Evolutionary conservation across 768 basidiomycete species (phyloP).

Genomic region (Russula foetens): DNA sequence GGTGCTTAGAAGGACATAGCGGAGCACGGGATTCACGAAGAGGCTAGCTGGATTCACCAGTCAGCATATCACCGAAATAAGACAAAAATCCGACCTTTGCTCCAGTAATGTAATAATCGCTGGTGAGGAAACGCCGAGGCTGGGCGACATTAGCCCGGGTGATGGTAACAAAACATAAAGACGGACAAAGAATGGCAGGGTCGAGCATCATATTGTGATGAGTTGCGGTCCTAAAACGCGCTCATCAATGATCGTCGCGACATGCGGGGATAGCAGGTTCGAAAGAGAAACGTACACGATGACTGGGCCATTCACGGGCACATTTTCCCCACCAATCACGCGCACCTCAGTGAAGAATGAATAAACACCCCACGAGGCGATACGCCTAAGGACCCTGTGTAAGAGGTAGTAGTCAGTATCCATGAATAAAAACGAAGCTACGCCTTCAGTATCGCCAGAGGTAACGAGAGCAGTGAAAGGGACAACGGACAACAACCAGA

Average conservation of each 20-base stretch:
- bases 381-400: conserved; percentile 62
- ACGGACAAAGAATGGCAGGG: conserved; percentile 72
- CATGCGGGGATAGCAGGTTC: not conserved
- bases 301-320: conserved; percentile 82
- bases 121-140: conserved; percentile 77
- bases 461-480: not conserved
- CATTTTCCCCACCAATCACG: conserved; percentile 82
- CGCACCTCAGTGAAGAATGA: conserved; percentile 88
- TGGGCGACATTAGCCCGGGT: conserved; percentile 28
- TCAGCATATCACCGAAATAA: conserved; percentile 12
- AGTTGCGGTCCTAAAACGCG: conserved; percentile 54
- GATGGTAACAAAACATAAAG: conserved; percentile 14
- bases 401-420: conserved; percentile 35
- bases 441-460: not conserved
- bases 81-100: conserved; percentile 55
- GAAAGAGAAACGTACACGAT: conserved; percentile 56
- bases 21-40: conserved; percentile 69
- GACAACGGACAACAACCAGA: not conserved
- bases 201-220: conserved; percentile 97
- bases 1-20: conserved; percentile 71
- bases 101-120: conserved; percentile 86
- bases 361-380: conserved; percentile 67
- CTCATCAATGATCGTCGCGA: conserved; percentile 4
- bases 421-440: conserved; percentile 18
- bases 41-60: conserved; percentile 41